Evolutionary conservation across 495 filamentous ascomycete genomes (phyloP).

Genomic region (Annulohypoxylon nitens): DNA sequence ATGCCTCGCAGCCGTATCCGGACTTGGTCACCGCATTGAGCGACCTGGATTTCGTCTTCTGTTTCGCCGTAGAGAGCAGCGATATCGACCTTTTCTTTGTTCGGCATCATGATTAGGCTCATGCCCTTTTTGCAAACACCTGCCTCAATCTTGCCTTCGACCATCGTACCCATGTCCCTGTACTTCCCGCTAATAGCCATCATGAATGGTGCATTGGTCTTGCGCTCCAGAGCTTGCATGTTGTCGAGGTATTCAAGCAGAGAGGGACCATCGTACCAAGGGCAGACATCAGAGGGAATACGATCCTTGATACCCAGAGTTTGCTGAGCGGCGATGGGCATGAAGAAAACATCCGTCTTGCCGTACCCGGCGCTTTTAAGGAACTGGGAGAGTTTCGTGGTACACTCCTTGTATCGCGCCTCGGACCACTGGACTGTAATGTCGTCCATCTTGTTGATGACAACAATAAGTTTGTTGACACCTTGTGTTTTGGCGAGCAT

Average conservation of each 20-base stretch:
- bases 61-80: slow-evolving; percentile 93
- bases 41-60: slow-evolving; percentile 86
- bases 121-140: slow-evolving; percentile 90
- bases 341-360: slow-evolving; percentile 91
- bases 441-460: slow-evolving; percentile 99
- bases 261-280: slow-evolving; percentile 93
- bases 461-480: slow-evolving; percentile 92
- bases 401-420: slow-evolving; percentile 92
- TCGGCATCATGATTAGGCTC: slow-evolving; percentile 92
- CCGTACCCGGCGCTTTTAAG: slow-evolving; percentile 93
- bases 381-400: slow-evolving; percentile 86
- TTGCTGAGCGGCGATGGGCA: slow-evolving; percentile 94
- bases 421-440: slow-evolving; percentile 94
- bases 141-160: slow-evolving; percentile 96
- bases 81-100: slow-evolving; percentile 81
- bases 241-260: slow-evolving; percentile 91
- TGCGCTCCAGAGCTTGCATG: slow-evolving; percentile 93
- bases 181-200: slow-evolving; percentile 98
- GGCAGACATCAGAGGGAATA: slow-evolving; percentile 77
- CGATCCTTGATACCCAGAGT: slow-evolving; percentile 89
- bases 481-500: slow-evolving; percentile 98
- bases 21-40: slow-evolving; percentile 94
- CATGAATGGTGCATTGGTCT: slow-evolving; percentile 98
- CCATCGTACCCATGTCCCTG: slow-evolving; percentile 96
- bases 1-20: slow-evolving; percentile 91